phyloP scores from a whole-genome alignment of 192 early-diverging fungal genomes.

The Paraglomus occultum region DNA sequence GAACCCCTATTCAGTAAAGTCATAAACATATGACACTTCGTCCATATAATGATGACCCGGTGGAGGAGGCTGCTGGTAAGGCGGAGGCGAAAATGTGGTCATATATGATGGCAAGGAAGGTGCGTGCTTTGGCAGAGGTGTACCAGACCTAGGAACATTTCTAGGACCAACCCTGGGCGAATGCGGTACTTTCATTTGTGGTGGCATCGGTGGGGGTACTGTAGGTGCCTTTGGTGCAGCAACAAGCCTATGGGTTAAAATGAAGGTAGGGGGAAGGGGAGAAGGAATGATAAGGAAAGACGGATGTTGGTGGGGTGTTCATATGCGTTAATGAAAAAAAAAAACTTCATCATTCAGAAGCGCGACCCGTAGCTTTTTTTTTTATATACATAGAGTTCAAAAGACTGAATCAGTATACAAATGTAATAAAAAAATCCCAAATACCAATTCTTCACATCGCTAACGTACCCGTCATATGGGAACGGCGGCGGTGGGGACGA shows the following conservation, averaged over 20 bases:
- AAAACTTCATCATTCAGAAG: background rate
- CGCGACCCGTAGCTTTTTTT: background rate
- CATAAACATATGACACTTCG: background rate
- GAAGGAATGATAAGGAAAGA: background rate
- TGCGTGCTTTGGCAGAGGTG: background rate
- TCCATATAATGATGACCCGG: background rate
- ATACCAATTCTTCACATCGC: background rate
- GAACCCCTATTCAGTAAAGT: no score
- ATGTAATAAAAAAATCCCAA: no score
- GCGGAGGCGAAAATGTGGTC: background rate
- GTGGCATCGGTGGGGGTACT: background rate
- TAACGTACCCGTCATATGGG: slow-evolving; percentile 15
- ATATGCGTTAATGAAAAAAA: background rate
- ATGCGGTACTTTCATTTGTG: background rate
- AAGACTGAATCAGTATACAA: background rate
- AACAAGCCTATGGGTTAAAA: background rate
- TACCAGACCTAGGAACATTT: background rate
- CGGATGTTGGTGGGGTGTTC: background rate
- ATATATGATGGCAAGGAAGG: background rate
- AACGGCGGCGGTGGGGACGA: background rate
- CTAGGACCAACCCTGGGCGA: background rate
- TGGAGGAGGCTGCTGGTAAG: background rate
- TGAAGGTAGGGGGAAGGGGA: background rate
- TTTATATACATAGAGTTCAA: background rate
- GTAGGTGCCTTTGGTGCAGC: slow-evolving; percentile 3